Evolutionary conservation across 192 early-diverging fungal species (phyloP).

Genomic region (Martensiomyces pterosporus): DNA sequence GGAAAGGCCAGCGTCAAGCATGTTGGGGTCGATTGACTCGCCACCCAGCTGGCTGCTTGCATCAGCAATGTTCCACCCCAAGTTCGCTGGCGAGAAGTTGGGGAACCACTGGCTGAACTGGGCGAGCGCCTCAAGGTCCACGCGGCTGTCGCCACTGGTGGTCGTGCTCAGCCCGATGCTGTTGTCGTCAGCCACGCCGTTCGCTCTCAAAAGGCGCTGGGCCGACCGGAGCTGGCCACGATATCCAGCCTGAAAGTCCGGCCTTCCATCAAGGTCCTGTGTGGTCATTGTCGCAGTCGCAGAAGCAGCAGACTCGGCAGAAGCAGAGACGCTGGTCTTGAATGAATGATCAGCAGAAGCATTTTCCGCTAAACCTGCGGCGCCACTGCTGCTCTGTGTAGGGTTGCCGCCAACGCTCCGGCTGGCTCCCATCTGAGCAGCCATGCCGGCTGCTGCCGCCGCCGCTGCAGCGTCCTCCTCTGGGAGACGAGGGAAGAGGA

Average conservation of each 20-base stretch:
- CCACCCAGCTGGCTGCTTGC: slow-evolving; percentile 8
- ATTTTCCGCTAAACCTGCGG: too few relatives aligned
- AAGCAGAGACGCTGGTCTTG: too few relatives aligned
- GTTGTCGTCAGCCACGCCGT: slow-evolving; percentile 46
- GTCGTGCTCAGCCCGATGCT: slow-evolving; percentile 47
- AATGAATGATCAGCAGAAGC: too few relatives aligned
- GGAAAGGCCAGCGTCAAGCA: slow-evolving; percentile 35
- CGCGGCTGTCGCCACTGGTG: slow-evolving; percentile 12
- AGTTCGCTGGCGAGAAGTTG: slow-evolving; percentile 14
- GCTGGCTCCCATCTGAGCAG: slow-evolving; percentile 17
- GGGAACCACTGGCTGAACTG: slow-evolving; percentile 51
- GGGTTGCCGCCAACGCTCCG: too few relatives aligned
- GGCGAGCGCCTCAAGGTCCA: slow-evolving; percentile 37
- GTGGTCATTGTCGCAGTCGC: neutral
- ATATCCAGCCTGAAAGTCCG: slow-evolving; percentile 2
- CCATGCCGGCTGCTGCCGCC: slow-evolving; percentile 15
- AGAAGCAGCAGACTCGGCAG: neutral
- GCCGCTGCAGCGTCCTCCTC: slow-evolving; percentile 29
- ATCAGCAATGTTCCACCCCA: slow-evolving; percentile 28
- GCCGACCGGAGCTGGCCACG: slow-evolving; percentile 42
- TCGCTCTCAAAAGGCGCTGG: slow-evolving; percentile 36
- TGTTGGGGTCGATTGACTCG: slow-evolving; percentile 49
- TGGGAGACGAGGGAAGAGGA: slow-evolving; percentile 43
- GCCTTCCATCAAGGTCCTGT: neutral
- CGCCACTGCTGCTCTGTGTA: too few relatives aligned